Conservation (phyloP, 495 filamentous ascomycete genomes). For the Xylaria grammica region DNA sequence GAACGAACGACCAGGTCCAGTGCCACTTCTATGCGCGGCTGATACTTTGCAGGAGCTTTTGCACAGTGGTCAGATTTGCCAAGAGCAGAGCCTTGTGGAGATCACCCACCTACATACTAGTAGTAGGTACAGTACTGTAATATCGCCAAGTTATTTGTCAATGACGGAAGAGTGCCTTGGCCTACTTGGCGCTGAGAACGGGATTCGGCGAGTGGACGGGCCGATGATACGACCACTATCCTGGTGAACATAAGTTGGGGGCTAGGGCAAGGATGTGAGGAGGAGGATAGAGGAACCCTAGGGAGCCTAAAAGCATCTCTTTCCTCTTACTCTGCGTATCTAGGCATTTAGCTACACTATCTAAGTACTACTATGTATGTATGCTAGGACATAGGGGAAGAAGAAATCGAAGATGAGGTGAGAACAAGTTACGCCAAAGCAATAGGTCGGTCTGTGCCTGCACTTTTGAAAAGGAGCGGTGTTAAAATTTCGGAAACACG, state of each 20-base stretch:
- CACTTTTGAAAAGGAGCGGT: background rate
- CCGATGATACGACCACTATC: background rate
- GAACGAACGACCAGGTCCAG: background rate
- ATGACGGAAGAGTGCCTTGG: background rate
- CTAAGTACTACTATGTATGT: too few relatives aligned
- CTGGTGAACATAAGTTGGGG: background rate
- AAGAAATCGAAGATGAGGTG: background rate
- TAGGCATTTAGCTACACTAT: background rate
- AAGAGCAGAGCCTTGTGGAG: conserved; percentile 5
- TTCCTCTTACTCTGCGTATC: background rate
- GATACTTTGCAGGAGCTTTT: background rate
- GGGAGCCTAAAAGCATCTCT: too few relatives aligned
- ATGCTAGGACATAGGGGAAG: background rate
- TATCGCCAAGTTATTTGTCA: conserved; percentile 14
- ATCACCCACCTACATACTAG: background rate
- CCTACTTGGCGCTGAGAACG: background rate
- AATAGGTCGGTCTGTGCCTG: too few relatives aligned
- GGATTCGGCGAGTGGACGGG: background rate
- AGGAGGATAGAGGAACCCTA: too few relatives aligned
- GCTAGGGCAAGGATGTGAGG: too few relatives aligned
- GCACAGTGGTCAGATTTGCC: background rate
- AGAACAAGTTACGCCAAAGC: background rate
- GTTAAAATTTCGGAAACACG: background rate
- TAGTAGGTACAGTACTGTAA: background rate
- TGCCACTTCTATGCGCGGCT: conserved; percentile 6